Evolutionary conservation across 2,329 filamentous ascomycete species (phyloP).

Genomic region (Colletotrichum spinosum): DNA sequence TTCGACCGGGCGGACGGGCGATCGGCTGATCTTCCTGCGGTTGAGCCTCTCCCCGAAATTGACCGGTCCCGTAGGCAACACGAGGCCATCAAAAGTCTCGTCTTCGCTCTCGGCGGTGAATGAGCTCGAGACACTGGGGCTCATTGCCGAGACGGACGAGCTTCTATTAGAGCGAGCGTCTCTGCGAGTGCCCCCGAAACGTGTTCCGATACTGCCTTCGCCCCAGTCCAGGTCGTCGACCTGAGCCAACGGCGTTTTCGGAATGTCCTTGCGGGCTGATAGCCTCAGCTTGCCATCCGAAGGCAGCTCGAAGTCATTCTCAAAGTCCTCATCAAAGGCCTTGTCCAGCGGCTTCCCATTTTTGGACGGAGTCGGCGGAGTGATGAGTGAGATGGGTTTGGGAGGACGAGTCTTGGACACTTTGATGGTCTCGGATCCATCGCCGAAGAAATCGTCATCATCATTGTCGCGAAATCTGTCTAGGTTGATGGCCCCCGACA

Average conservation of each 20-base stretch:
- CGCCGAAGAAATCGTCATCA: conserved; percentile 72
- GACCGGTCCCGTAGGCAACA: conserved; percentile 85
- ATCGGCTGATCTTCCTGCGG: conserved; percentile 73
- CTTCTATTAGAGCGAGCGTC: conserved; percentile 84
- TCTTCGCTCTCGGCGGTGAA: conserved; percentile 94
- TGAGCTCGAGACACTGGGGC: conserved; percentile 91
- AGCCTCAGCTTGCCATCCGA: conserved; percentile 74
- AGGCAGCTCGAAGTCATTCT: conserved; percentile 79
- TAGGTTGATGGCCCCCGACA: conserved; percentile 65
- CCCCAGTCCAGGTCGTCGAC: conserved; percentile 91
- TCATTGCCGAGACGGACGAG: conserved; percentile 89
- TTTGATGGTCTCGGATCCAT: conserved; percentile 75
- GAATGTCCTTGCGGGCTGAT: conserved; percentile 69
- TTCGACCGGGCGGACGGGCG: conserved; percentile 60
- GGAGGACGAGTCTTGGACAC: conserved; percentile 68
- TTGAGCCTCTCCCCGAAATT: conserved; percentile 85
- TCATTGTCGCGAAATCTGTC: conserved; percentile 73
- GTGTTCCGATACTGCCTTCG: conserved; percentile 91
- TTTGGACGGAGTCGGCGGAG: conserved; percentile 66
- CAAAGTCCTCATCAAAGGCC: conserved; percentile 72
- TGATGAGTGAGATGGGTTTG: conserved; percentile 65
- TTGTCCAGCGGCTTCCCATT: conserved; percentile 46
- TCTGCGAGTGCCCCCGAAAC: conserved; percentile 87
- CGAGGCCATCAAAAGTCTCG: conserved; percentile 89
- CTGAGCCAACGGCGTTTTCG: conserved; percentile 70